phyloP scores from a whole-genome alignment of 768 basidiomycete species.

The Phaeolepiota aurea region DNA sequence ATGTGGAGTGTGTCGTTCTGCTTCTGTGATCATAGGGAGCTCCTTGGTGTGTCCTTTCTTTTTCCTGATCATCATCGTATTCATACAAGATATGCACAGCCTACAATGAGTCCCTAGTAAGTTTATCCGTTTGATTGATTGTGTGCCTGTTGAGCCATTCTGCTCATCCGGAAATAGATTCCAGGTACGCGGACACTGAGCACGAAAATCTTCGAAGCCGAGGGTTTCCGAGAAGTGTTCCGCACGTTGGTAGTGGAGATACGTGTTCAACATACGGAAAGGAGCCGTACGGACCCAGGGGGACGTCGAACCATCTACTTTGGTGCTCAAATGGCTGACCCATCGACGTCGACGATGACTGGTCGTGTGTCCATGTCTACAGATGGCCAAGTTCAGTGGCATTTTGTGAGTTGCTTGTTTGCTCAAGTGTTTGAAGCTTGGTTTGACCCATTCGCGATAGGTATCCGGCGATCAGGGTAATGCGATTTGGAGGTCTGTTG shows the following conservation, averaged over 20 bases:
- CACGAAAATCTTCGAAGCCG: constrained; percentile 44
- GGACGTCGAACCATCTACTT: constrained; percentile 47
- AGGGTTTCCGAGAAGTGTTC: constrained; percentile 43
- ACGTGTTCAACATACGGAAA: constrained; percentile 27
- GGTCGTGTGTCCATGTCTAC: constrained; percentile 49
- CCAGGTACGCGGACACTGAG: constrained; percentile 11
- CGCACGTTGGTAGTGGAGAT: constrained; percentile 40
- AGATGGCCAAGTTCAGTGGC: constrained; percentile 53
- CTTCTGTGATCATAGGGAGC: constrained; percentile 60
- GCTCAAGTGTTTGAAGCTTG: background rate
- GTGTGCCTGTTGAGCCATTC: too few species aligned
- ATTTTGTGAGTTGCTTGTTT: constrained; percentile 35
- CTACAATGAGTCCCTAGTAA: constrained; percentile 35
- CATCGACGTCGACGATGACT: constrained; percentile 33
- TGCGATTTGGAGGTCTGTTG: constrained; percentile 52
- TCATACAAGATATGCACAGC: constrained; percentile 18
- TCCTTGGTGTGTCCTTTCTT: constrained; percentile 39
- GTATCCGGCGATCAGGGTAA: constrained; percentile 42
- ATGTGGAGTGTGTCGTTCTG: constrained; percentile 57
- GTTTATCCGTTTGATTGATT: constrained; percentile 8
- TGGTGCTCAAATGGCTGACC: constrained; percentile 39
- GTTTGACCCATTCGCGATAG: too few species aligned
- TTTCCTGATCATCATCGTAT: background rate
- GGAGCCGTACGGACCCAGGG: constrained; percentile 23
- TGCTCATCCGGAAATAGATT: background rate